A percentile compares a stretch with the other conserved stretches of the same genome.
phyloP scores from a whole-genome alignment of 139 green algal genomes.

The Pleodorina starrii region DNA sequence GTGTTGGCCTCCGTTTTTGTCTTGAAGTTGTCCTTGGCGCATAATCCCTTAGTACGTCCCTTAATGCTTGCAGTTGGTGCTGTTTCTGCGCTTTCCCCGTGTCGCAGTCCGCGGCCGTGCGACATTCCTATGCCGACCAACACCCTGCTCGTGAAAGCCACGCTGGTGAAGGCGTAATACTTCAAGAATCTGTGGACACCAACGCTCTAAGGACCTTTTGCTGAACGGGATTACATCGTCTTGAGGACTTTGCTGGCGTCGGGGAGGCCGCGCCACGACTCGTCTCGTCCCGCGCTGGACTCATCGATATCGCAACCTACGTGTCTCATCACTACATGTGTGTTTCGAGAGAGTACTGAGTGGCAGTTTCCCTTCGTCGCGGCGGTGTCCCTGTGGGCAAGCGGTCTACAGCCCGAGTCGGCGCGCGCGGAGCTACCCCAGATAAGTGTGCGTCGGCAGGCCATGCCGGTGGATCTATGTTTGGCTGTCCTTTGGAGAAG shows the following conservation, averaged over 20 bases:
- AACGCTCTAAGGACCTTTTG: neutral
- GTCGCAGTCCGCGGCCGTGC: conserved; percentile 22
- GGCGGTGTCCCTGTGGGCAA: neutral
- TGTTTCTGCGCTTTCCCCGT: neutral
- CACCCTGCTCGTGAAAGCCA: conserved; percentile 1
- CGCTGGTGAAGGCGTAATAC: conserved; percentile 33
- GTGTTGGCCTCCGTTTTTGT: too few species aligned
- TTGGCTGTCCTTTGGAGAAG: neutral
- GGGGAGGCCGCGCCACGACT: neutral
- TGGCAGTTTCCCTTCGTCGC: neutral
- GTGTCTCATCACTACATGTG: neutral
- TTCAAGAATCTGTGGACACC: too few species aligned
- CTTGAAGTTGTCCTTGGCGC: too few species aligned
- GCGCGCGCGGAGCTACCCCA: neutral
- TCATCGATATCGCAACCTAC: neutral
- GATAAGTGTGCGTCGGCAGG: neutral
- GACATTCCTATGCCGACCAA: conserved; percentile 40
- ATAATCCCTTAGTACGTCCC: too few species aligned
- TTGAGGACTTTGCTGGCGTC: neutral
- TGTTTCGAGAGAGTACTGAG: neutral
- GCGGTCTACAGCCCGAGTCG: neutral
- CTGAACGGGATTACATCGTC: neutral
- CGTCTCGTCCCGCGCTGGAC: neutral
- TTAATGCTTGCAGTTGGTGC: too few species aligned
- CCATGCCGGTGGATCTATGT: neutral